phyloP scores from a whole-genome alignment of 495 filamentous ascomycete species.

The Xylaria nigripes region DNA sequence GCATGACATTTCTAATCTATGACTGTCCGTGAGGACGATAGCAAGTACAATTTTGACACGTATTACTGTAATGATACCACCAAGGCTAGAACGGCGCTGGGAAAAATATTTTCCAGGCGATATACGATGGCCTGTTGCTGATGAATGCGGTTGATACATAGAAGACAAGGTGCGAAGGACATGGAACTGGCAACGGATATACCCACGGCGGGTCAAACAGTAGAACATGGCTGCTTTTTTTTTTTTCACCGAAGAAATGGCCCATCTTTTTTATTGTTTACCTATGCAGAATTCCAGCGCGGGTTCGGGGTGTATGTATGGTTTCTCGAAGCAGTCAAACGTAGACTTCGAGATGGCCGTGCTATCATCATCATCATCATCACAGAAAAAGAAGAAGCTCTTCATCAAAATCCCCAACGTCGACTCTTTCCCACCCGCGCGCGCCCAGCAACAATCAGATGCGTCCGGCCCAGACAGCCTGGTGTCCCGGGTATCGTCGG shows the following conservation, averaged over 20 bases:
- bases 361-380: conserved; percentile 2
- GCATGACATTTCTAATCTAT: neutral
- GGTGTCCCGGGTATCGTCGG: conserved; percentile 8
- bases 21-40: neutral
- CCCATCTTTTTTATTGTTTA: conserved; percentile 10
- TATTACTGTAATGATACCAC: conserved; percentile 11
- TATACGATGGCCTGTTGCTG: conserved; percentile 3
- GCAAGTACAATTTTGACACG: neutral
- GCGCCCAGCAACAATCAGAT: neutral
- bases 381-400: neutral
- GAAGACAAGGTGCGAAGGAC: conserved; percentile 1
- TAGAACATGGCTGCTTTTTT: conserved; percentile 1
- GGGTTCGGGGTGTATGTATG: conserved; percentile 6
- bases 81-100: neutral
- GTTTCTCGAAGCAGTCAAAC: conserved; percentile 2
- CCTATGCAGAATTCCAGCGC: conserved; percentile 12
- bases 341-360: neutral
- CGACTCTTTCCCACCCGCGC: neutral
- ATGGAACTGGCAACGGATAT: conserved; percentile 7
- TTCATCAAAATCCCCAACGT: neutral
- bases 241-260: conserved; percentile 1
- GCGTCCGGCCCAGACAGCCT: conserved; percentile 5
- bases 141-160: neutral
- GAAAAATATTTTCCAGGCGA: neutral
- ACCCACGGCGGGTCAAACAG: conserved; percentile 2